Conservation (phyloP, 2,329 filamentous ascomycete genomes). For the Rhinocladiella similis region DNA sequence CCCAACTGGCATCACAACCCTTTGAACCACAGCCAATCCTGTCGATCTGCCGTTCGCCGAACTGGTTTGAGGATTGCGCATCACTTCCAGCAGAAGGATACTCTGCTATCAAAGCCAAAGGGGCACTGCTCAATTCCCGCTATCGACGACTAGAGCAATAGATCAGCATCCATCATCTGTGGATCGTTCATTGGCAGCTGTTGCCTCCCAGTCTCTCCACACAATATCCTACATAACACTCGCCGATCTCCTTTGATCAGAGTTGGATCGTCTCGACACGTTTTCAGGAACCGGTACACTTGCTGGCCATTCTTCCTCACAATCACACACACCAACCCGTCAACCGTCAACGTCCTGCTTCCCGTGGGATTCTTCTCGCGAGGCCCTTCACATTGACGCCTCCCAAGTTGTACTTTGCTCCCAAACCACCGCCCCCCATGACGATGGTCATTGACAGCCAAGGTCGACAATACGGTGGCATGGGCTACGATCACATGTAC, state of each 20-base stretch:
- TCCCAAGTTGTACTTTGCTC: neutral
- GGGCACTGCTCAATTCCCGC: constrained; percentile 22
- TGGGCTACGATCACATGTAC: constrained; percentile 76
- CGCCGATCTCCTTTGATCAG: constrained; percentile 25
- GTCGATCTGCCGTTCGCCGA: constrained; percentile 29
- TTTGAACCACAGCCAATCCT: constrained; percentile 14
- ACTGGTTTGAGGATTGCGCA: constrained; percentile 20
- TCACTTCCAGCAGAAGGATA: constrained; percentile 14
- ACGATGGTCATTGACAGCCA: constrained; percentile 93
- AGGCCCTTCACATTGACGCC: neutral
- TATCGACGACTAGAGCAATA: constrained; percentile 25
- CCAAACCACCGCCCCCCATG: constrained; percentile 54
- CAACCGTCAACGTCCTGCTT: neutral
- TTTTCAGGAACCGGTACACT: constrained; percentile 15
- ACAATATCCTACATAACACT: constrained; percentile 27
- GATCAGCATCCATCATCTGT: constrained; percentile 23
- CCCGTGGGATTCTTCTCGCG: neutral
- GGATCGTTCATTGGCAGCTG: constrained; percentile 19
- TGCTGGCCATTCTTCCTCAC: constrained; percentile 3
- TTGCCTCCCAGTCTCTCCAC: constrained; percentile 21
- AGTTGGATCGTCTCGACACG: constrained; percentile 16
- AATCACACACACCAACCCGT: constrained; percentile 1
- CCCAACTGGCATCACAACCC: constrained; percentile 9
- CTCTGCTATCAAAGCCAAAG: constrained; percentile 23
- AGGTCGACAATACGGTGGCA: constrained; percentile 74